A percentile compares a stretch with the other conserved stretches of the same genome.
These are phyloP conservation scores for Alternaria alternata DNA, from an alignment of 2,329 filamentous ascomycete genomes.

Conservation along the genomic window DNA sequence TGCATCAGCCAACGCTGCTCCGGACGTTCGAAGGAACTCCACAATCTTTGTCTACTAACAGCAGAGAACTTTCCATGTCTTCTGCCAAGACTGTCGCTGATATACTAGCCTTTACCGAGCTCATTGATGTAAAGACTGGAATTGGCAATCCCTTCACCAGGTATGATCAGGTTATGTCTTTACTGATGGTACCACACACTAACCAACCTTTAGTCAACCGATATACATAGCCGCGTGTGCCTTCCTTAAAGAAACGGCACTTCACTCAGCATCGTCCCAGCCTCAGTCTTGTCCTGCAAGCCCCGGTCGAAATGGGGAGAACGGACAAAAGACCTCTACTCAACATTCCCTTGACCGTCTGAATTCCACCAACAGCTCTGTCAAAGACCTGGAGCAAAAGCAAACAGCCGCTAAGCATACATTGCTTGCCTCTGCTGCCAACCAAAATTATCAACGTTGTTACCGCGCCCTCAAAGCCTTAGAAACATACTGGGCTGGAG, in stretches of 20 bases:
- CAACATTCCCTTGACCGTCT: constrained; percentile 12
- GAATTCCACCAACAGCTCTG: constrained; percentile 17
- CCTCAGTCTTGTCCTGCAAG: constrained; percentile 67
- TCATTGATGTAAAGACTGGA: constrained; percentile 85
- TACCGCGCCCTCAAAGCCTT: constrained; percentile 83
- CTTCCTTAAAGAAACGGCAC: constrained; percentile 82
- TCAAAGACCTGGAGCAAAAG: constrained; percentile 49
- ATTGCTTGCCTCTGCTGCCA: constrained; percentile 79
- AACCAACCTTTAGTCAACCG: constrained; percentile 68
- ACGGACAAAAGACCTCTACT: constrained; percentile 1
- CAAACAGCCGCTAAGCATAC: constrained; percentile 69
- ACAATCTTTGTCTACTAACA: constrained; percentile 79
- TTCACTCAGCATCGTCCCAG: constrained; percentile 70
- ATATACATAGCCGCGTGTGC: constrained; percentile 92
- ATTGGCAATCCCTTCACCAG: constrained; percentile 85
- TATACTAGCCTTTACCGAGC: constrained; percentile 83
- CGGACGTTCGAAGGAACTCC: constrained; percentile 76
- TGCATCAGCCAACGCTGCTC: constrained; percentile 83
- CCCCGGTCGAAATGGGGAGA: constrained; percentile 14
- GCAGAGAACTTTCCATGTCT: constrained; percentile 82
- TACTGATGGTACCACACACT: constrained; percentile 8
- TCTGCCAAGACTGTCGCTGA: constrained; percentile 92
- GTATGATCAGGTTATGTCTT: constrained; percentile 25
- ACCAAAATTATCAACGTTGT: constrained; percentile 86
- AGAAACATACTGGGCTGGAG: constrained; percentile 86